Conservation (phyloP, 73 alveolate genomes). For the Tetrahymena elliotti region DNA sequence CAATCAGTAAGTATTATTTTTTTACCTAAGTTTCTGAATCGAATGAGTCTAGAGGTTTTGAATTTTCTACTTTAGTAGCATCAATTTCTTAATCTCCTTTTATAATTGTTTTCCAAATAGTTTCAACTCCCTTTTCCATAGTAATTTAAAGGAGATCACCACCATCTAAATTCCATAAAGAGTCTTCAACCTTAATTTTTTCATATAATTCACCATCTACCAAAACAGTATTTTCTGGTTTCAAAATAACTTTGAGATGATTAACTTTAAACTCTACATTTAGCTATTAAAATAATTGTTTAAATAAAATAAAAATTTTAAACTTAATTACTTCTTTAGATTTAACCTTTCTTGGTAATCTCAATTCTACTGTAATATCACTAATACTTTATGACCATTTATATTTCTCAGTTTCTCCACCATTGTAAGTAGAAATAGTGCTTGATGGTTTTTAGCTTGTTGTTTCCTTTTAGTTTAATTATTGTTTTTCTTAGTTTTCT, state of each 20-base stretch:
- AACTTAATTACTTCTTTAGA: conserved; percentile 50
- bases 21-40: conserved; percentile 87
- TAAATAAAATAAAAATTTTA: not conserved
- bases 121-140: conserved; percentile 86
- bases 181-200: conserved; percentile 82
- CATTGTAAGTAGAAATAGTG: conserved; percentile 88
- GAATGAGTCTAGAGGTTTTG: conserved; percentile 90
- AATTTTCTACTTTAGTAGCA: conserved; percentile 95
- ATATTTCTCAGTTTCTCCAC: conserved; percentile 92
- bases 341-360: conserved; percentile 71
- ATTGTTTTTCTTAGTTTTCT: conserved; percentile 31
- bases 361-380: conserved; percentile 83
- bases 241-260: conserved; percentile 61
- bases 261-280: conserved; percentile 76
- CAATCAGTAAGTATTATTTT: too few relatives aligned
- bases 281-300: conserved; percentile 3
- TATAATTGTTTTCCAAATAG: conserved; percentile 93
- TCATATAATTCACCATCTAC: conserved; percentile 92
- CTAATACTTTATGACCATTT: conserved; percentile 92
- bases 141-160: conserved; percentile 68
- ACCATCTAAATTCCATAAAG: conserved; percentile 90
- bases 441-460: conserved; percentile 42
- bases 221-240: conserved; percentile 65
- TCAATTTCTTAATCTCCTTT: conserved; percentile 95
- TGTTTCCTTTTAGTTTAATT: conserved; percentile 42